These are phyloP conservation scores for Cyberlindnera amylophila DNA, from an alignment of 805 yeast species.

Conservation along the genomic window DNA sequence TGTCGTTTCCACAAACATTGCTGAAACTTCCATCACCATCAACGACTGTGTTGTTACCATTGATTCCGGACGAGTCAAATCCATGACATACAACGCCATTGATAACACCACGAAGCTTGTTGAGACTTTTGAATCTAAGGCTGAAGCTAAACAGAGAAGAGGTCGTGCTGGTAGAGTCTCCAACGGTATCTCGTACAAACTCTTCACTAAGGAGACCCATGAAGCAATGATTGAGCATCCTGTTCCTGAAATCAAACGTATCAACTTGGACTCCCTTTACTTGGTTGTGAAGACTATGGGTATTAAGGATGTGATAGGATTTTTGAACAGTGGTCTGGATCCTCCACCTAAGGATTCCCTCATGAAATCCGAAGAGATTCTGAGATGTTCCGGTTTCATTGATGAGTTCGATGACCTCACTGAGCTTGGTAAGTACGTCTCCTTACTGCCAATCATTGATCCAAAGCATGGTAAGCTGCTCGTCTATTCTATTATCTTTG, in stretches of 20 bases:
- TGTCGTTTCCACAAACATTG: conserved; percentile 86
- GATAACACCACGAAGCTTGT: conserved; percentile 66
- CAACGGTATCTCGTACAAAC: conserved; percentile 74
- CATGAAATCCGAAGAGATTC: conserved; percentile 38
- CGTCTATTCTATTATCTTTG: conserved; percentile 76
- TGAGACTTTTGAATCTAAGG: conserved; percentile 85
- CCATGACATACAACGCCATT: conserved; percentile 63
- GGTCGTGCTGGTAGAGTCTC: conserved; percentile 98
- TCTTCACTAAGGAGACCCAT: conserved; percentile 65
- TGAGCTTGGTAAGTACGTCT: conserved; percentile 72
- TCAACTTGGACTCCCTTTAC: conserved; percentile 79
- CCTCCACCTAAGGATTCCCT: conserved; percentile 55
- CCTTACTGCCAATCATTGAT: conserved; percentile 79
- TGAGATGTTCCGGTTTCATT: conserved; percentile 75
- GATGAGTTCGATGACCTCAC: conserved; percentile 49
- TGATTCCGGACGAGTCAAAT: conserved; percentile 84
- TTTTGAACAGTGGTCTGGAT: conserved; percentile 74
- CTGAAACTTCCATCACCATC: conserved; percentile 95
- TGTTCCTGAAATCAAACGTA: conserved; percentile 83
- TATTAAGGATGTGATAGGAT: conserved; percentile 61
- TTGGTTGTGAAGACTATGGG: conserved; percentile 89
- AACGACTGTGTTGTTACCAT: conserved; percentile 92
- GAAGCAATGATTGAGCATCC: conserved; percentile 66
- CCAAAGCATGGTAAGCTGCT: conserved; percentile 79
- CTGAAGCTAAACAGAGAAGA: conserved; percentile 85